Evolutionary conservation across 2,329 filamentous ascomycete species (phyloP), one percentile per base, ranked within the genome.

Genomic region (Cytospora schulzeri): DNA sequence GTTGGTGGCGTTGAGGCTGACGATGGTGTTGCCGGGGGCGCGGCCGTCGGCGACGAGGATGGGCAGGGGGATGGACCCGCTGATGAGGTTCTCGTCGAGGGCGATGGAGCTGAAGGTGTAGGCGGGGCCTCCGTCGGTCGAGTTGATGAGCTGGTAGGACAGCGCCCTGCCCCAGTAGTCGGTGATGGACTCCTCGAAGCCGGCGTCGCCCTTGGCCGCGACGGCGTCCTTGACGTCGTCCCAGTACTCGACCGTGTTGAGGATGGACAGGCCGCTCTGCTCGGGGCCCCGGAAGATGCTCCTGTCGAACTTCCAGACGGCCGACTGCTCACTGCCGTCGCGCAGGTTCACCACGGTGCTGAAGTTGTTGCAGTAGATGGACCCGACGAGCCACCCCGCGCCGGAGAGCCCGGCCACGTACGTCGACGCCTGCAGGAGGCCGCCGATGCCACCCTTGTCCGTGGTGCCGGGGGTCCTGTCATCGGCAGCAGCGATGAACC

Each of bases 81-180:
- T 69, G 24, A 72, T 71, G 69, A 85, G 83, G 65, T 74, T 70
- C 54, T 75, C 73, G 74, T 71, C 78, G 75, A 66, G 76, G 77
- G 74, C 79, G 70, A 81, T 80, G 4, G 91, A 95, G 3, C 92
- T 96, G 79, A 89, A 96, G 4, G 93, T 97, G 72, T 90, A 93
- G 17, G 80, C 82, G 17, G 89, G 86, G 0, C 91, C 93, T 48
- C 93, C 93, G 66, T 91, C 78, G 1, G 82, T 83, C 7, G 86
- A 90, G 73, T 94, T 91, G 73, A 97, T 85, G 56, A 97, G 84
- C 77, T 97, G 93, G 76, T 90, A 96, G 1, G 89, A 89, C n/a
- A 97, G 82, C 55, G 91, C 91, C 64, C 93, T 89, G 31, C 91
- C 91, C 90, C 93, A 96, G 75, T 92, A 92, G 78, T 97, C 93